Conservation (phyloP, 2,329 filamentous ascomycete genomes). For the Neurospora crassa region DNA sequence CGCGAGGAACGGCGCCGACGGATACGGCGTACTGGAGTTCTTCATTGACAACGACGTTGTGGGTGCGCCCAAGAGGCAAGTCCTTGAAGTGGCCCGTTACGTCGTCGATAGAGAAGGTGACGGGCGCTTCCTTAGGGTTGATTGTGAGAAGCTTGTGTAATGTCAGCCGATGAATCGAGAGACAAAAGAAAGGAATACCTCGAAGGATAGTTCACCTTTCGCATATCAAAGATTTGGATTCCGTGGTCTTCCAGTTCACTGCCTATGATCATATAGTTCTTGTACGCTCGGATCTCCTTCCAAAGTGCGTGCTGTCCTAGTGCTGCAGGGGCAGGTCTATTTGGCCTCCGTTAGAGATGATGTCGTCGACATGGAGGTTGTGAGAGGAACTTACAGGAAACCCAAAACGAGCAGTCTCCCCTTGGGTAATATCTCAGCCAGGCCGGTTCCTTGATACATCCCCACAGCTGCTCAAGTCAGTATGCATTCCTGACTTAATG, state of each 20-base stretch:
- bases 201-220: constrained; percentile 23
- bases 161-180: not conserved
- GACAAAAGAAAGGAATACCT: no score
- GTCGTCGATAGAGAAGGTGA: constrained; percentile 43
- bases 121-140: constrained; percentile 35
- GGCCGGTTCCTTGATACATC: constrained; percentile 31
- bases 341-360: not conserved
- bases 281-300: constrained; percentile 33
- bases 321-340: not conserved
- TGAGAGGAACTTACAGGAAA: constrained; percentile 32
- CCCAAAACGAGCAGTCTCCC: constrained; percentile 38
- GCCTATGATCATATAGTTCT: constrained; percentile 32
- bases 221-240: constrained; percentile 55
- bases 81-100: constrained; percentile 27
- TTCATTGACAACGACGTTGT: constrained; percentile 44
- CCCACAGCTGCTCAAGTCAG: not conserved
- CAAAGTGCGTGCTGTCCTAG: constrained; percentile 14
- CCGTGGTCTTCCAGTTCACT: constrained; percentile 39
- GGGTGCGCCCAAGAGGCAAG: constrained; percentile 30
- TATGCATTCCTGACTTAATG: not conserved
- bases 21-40: constrained; percentile 38
- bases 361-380: constrained; percentile 17
- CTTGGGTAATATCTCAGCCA: constrained; percentile 35
- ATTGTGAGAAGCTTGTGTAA: constrained; percentile 29
- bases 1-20: constrained; percentile 31